Conservation (phyloP, 176 grass and related monocot genomes). For the Raddia distichophylla region DNA sequence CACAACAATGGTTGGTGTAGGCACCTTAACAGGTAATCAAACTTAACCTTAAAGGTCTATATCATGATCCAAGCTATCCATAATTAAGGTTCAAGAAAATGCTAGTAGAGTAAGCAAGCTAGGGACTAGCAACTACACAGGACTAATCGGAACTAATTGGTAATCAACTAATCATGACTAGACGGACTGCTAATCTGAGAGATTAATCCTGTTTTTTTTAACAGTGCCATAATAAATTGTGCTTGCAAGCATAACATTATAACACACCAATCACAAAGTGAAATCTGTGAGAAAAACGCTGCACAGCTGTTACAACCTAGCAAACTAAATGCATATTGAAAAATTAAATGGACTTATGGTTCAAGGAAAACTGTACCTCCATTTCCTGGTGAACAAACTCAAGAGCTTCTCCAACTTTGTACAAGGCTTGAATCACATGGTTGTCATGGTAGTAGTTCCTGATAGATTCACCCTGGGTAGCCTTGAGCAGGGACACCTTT, state of each 20-base stretch:
- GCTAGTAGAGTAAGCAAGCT: too few species aligned
- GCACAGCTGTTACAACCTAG: neutral
- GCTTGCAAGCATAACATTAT: too few species aligned
- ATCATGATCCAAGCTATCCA: neutral
- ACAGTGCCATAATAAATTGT: too few species aligned
- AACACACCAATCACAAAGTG: neutral
- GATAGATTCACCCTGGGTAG: conserved; percentile 86
- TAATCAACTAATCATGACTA: too few species aligned
- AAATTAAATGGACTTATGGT: neutral
- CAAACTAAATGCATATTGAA: neutral
- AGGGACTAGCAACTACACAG: too few species aligned
- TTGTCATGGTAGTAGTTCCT: conserved; percentile 97
- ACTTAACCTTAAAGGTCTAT: neutral
- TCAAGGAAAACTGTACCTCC: conserved; percentile 56
- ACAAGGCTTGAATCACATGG: conserved; percentile 94
- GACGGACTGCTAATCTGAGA: too few species aligned
- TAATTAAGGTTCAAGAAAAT: too few species aligned
- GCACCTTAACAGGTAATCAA: neutral
- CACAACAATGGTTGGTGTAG: too few species aligned
- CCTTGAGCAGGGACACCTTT: conserved; percentile 94
- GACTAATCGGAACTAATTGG: too few species aligned
- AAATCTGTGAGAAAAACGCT: neutral
- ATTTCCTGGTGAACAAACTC: conserved; percentile 84
- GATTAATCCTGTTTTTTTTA: too few species aligned
- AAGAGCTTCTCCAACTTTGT: conserved; percentile 91